These are phyloP conservation scores for Ganoderma meredithae DNA, from an alignment of 1,284 basidiomycete species.

Conservation along the genomic window DNA sequence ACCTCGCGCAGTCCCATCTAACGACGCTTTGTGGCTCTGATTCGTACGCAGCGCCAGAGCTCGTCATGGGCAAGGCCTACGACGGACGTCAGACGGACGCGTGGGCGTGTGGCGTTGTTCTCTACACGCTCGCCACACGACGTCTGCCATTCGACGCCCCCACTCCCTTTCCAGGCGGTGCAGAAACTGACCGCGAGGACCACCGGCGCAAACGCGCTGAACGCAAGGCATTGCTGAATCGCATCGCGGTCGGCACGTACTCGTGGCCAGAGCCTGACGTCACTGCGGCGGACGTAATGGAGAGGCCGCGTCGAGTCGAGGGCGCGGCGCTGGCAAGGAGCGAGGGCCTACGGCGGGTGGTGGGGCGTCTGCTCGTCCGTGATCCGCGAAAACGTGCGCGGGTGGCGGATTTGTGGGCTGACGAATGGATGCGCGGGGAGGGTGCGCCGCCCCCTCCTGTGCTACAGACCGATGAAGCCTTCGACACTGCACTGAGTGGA, in stretches of 20 bases:
- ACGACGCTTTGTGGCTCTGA: slow-evolving; percentile 91
- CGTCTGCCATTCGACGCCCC: slow-evolving; percentile 70
- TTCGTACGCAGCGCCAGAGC: slow-evolving; percentile 91
- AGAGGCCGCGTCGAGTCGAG: slow-evolving; percentile 16
- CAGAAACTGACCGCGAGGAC: slow-evolving; percentile 25
- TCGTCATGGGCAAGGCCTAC: slow-evolving; percentile 76
- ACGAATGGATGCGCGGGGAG: slow-evolving; percentile 63
- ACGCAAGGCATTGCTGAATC: slow-evolving; percentile 66
- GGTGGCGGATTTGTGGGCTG: slow-evolving; percentile 71
- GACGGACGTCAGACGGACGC: slow-evolving; percentile 90
- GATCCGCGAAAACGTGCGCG: slow-evolving; percentile 69
- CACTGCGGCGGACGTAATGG: slow-evolving; percentile 24
- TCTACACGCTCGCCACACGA: slow-evolving; percentile 85
- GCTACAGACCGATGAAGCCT: slow-evolving; percentile 11
- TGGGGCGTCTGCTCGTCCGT: slow-evolving; percentile 69
- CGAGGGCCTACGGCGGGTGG: slow-evolving; percentile 60
- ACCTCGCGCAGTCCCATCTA: slow-evolving; percentile 73
- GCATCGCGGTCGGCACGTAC: slow-evolving; percentile 83
- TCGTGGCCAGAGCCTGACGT: slow-evolving; percentile 61
- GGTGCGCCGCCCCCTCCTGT: slow-evolving; percentile 40
- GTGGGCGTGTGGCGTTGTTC: slow-evolving; percentile 91
- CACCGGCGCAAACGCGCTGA: slow-evolving; percentile 32
- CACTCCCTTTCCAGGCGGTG: background rate
- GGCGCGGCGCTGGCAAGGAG: slow-evolving; percentile 50
- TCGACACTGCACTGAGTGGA: too few relatives aligned